A percentile compares a stretch with the other conserved stretches of the same genome.
These are phyloP conservation scores for Penicillium argentinense DNA, from an alignment of 495 filamentous ascomycete genomes.

Conservation along the genomic window DNA sequence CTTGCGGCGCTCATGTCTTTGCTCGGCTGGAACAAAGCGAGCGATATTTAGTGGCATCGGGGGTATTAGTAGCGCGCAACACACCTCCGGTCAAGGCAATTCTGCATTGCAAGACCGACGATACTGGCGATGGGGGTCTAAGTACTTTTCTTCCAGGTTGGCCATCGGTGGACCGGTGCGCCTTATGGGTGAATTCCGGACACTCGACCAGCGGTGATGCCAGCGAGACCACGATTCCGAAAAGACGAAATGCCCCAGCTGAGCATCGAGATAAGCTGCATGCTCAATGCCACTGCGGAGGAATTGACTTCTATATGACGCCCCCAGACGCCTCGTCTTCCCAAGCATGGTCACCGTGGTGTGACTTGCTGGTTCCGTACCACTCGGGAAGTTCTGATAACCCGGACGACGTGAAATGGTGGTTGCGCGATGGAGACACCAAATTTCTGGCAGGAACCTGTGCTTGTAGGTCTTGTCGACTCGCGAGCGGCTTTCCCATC, in stretches of 20 bases:
- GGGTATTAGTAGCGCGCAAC: slow-evolving; percentile 33
- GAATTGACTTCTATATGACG: slow-evolving; percentile 45
- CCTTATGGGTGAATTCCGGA: neutral
- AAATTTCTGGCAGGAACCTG: slow-evolving; percentile 67
- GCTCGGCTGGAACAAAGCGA: slow-evolving; percentile 26
- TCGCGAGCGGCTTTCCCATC: slow-evolving; percentile 63
- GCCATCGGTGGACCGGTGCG: slow-evolving; percentile 7
- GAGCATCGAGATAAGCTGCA: slow-evolving; percentile 19
- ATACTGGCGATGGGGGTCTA: slow-evolving; percentile 60
- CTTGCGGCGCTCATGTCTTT: slow-evolving; percentile 67
- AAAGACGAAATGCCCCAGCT: neutral
- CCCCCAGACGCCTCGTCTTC: slow-evolving; percentile 41
- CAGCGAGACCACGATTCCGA: neutral
- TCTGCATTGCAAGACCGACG: slow-evolving; percentile 47
- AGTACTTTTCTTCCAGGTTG: slow-evolving; percentile 44
- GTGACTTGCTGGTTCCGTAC: slow-evolving; percentile 54
- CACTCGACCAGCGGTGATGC: neutral
- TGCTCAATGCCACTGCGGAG: slow-evolving; percentile 43
- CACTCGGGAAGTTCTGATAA: slow-evolving; percentile 38
- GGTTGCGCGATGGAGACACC: slow-evolving; percentile 40
- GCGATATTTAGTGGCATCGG: slow-evolving; percentile 45
- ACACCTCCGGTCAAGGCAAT: slow-evolving; percentile 36
- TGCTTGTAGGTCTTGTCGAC: slow-evolving; percentile 61
- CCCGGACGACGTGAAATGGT: slow-evolving; percentile 52
- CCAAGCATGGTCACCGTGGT: slow-evolving; percentile 45